phyloP scores from a whole-genome alignment of 163 green algal genomes.

The Chlamydomonas reinhardtii region DNA sequence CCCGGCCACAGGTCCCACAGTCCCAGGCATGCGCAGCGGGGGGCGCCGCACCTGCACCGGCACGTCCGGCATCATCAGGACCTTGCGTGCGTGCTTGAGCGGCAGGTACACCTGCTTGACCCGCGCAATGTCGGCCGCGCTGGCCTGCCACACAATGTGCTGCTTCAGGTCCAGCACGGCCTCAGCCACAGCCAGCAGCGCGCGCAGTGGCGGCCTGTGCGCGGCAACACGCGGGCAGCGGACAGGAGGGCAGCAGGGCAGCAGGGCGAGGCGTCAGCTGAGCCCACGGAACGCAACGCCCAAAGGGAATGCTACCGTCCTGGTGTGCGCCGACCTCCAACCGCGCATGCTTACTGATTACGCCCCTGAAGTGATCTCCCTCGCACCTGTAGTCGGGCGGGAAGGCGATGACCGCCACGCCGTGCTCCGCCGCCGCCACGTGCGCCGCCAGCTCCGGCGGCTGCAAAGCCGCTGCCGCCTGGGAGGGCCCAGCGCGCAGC shows the following conservation, averaged over 20 bases:
- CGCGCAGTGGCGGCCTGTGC: constrained; percentile 21
- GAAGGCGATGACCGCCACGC: constrained; percentile 32
- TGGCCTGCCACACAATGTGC: constrained; percentile 37
- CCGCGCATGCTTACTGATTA: too few relatives aligned
- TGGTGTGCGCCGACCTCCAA: too few relatives aligned
- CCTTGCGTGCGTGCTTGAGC: constrained; percentile 34
- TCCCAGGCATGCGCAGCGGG: too few relatives aligned
- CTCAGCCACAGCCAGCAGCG: constrained; percentile 34
- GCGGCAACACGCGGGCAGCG: background rate
- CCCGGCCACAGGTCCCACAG: too few relatives aligned
- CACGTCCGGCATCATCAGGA: constrained; percentile 34
- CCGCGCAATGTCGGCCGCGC: constrained; percentile 1
- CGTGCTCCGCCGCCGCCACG: constrained; percentile 14
- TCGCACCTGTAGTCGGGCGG: constrained; percentile 28
- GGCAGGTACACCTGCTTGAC: constrained; percentile 42
- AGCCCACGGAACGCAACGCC: too few relatives aligned
- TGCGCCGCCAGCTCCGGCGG: constrained; percentile 15
- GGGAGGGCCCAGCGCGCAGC: background rate
- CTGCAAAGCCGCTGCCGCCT: background rate
- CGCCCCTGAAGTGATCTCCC: too few relatives aligned
- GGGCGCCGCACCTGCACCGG: background rate
- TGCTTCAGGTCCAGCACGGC: constrained; percentile 40
- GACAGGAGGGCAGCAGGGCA: background rate
- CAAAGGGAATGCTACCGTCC: too few relatives aligned
- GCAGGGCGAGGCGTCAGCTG: too few relatives aligned